Conservation (phyloP, 345 rosid genomes). For the Diplotaxis tenuifolia region DNA sequence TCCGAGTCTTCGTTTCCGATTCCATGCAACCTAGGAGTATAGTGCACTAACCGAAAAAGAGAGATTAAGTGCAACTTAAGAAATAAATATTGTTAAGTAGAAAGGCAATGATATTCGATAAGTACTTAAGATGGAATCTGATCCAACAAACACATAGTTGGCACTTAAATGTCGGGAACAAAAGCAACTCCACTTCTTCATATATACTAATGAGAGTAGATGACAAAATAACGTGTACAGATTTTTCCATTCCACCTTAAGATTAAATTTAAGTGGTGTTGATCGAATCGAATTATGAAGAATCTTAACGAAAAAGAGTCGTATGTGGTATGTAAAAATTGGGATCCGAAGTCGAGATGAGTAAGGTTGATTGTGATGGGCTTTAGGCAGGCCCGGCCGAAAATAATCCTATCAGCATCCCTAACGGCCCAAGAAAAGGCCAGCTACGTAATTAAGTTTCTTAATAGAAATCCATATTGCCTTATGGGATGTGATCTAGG, state of each 20-base stretch:
- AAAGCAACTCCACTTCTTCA: constrained; percentile 26
- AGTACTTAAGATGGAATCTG: constrained; percentile 25
- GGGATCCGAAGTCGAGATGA: not conserved
- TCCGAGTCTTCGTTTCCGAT: too few relatives aligned
- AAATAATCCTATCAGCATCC: not conserved
- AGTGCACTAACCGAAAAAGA: constrained; percentile 9
- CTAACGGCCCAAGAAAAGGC: not conserved
- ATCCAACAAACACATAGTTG: constrained; percentile 34
- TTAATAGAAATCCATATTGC: not conserved
- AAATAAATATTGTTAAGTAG: not conserved
- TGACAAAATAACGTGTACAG: not conserved
- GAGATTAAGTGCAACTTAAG: not conserved
- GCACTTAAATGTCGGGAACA: constrained; percentile 32
- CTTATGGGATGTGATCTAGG: not conserved
- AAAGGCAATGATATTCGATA: constrained; percentile 27
- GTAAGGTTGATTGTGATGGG: not conserved
- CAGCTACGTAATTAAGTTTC: not conserved
- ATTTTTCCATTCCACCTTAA: not conserved
- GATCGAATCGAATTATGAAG: not conserved
- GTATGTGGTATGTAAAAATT: not conserved
- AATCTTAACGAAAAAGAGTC: not conserved
- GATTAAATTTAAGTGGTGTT: not conserved
- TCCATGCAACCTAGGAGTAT: too few relatives aligned
- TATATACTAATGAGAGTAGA: not conserved
- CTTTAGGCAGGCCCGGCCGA: not conserved